Percentiles rank a stretch among this genome's conserved stretches.
These are phyloP conservation scores for Narthecium ossifragum DNA, from an alignment of 106 monocot genomes.

Conservation along the genomic window DNA sequence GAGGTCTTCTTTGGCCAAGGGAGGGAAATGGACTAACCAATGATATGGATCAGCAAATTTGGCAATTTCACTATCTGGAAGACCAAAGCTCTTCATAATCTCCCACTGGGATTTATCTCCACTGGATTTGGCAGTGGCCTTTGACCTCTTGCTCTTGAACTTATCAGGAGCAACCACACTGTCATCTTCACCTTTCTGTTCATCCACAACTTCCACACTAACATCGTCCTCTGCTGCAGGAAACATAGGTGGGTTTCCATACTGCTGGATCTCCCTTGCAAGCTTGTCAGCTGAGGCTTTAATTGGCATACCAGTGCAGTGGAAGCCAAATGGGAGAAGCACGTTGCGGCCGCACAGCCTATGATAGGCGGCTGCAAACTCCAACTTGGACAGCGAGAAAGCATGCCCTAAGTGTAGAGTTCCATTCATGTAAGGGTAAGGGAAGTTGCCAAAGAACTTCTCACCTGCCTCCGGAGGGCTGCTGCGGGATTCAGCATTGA, in stretches of 20 bases:
- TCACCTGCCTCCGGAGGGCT: constrained; percentile 41
- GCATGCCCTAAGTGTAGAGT: constrained; percentile 80
- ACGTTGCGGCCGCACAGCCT: constrained; percentile 70
- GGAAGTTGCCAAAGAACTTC: constrained; percentile 95
- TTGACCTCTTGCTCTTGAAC: constrained; percentile 85
- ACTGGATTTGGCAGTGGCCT: constrained; percentile 73
- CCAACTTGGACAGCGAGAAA: constrained; percentile 72
- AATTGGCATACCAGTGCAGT: constrained; percentile 97
- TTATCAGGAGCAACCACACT: constrained; percentile 46
- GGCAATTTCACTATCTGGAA: constrained; percentile 60
- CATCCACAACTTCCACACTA: constrained; percentile 11
- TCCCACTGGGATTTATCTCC: constrained; percentile 88
- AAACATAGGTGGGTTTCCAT: constrained; percentile 73
- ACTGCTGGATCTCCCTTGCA: constrained; percentile 48
- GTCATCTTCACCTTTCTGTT: constrained; percentile 22
- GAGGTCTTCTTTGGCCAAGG: constrained; percentile 77
- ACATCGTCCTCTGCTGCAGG: constrained; percentile 44
- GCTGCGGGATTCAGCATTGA: constrained; percentile 38
- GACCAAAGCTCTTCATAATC: constrained; percentile 77
- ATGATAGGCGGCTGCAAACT: constrained; percentile 76
- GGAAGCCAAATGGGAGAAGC: constrained; percentile 86
- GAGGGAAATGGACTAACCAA: constrained; percentile 80
- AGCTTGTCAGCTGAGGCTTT: constrained; percentile 95
- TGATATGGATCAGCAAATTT: constrained; percentile 66
- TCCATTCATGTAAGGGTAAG: constrained; percentile 96